These are phyloP conservation scores for Ammopiptanthus mongolicus DNA, from an alignment of 306 rosid species.

Conservation along the genomic window DNA sequence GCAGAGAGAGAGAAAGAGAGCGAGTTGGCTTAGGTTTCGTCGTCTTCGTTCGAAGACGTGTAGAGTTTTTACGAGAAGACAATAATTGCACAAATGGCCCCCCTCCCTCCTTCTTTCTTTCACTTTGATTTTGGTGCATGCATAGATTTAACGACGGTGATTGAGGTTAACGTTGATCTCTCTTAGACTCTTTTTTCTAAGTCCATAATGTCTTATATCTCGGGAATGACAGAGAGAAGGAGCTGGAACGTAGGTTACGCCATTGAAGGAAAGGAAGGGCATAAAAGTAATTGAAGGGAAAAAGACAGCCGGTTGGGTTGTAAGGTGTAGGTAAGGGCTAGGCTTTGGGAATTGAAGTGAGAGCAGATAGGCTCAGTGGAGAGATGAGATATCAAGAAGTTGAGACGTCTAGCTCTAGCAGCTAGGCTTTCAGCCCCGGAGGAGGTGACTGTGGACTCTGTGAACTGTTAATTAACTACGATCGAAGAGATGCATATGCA, in stretches of 20 bases:
- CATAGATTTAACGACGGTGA: constrained; percentile 25
- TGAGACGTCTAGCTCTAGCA: constrained; percentile 27
- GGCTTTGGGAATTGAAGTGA: constrained; percentile 91
- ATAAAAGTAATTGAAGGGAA: constrained; percentile 22
- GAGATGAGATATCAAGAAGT: constrained; percentile 26
- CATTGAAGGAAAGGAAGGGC: constrained; percentile 40
- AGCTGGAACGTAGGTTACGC: constrained; percentile 31
- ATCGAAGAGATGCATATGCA: background rate
- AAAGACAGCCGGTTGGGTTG: constrained; percentile 73
- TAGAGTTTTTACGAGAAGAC: constrained; percentile 22
- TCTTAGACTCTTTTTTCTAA: background rate
- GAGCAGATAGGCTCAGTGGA: constrained; percentile 41
- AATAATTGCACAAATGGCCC: constrained; percentile 28
- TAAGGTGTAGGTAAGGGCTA: constrained; percentile 67
- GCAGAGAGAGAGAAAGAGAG: constrained; percentile 27
- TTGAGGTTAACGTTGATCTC: constrained; percentile 20
- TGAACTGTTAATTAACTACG: background rate
- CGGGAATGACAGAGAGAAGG: constrained; percentile 68
- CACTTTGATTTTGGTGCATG: constrained; percentile 20
- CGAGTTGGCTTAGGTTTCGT: constrained; percentile 35
- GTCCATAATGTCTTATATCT: constrained; percentile 34
- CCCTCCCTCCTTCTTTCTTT: background rate
- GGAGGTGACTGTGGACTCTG: constrained; percentile 2
- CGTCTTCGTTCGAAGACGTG: constrained; percentile 20
- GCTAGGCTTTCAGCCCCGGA: constrained; percentile 2